Conservation (phyloP, 163 green algal species). For the Chloromonas sp. region DNA sequence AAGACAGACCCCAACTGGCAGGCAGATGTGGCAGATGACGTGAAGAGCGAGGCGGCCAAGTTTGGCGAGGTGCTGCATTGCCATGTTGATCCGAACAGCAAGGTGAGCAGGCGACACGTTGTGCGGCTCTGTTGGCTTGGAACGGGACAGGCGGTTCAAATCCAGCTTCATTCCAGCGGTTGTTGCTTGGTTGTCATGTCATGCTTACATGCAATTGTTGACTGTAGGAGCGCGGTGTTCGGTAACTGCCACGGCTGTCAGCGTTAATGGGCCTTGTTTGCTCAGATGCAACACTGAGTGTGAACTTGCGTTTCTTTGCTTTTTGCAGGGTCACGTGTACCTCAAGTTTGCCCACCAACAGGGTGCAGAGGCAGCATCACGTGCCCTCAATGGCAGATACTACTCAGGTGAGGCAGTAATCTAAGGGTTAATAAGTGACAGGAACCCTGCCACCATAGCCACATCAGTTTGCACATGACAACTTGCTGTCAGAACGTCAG, state of each 20-base stretch:
- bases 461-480: slow-evolving; percentile 44
- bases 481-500: not conserved
- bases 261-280: too few species aligned
- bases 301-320: not conserved
- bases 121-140: not conserved
- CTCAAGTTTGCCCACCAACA: slow-evolving; percentile 69
- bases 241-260: not conserved
- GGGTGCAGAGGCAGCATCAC: slow-evolving; percentile 59
- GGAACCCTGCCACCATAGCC: slow-evolving; percentile 40
- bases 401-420: slow-evolving; percentile 58
- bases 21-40: slow-evolving; percentile 86
- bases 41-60: slow-evolving; percentile 88
- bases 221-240: not conserved
- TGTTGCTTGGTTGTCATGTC: not conserved
- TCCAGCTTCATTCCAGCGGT: not conserved
- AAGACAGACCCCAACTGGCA: slow-evolving; percentile 82
- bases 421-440: too few species aligned
- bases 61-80: slow-evolving; percentile 83
- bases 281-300: too few species aligned
- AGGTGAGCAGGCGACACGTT: slow-evolving; percentile 38
- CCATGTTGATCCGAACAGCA: slow-evolving; percentile 80
- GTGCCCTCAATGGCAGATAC: slow-evolving; percentile 78
- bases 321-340: slow-evolving; percentile 83
- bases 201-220: not conserved
- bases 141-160: not conserved